These are phyloP conservation scores for Acanthamoeba culbertsoni DNA, from an alignment of 208 protist genomes.

Conservation along the genomic window DNA sequence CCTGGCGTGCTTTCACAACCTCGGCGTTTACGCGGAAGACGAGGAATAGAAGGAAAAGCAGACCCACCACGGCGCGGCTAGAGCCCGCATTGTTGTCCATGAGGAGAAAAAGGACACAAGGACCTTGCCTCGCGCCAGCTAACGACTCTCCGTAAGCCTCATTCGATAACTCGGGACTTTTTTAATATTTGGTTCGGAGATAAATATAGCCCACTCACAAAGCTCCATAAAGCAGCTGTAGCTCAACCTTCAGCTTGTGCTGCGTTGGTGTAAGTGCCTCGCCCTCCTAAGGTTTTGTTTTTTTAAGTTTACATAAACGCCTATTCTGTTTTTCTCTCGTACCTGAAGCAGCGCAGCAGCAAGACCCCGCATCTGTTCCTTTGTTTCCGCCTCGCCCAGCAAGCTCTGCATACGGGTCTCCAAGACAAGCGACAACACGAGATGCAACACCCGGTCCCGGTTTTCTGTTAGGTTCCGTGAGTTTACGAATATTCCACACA, in stretches of 20 bases:
- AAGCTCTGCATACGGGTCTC: neutral
- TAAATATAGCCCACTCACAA: neutral
- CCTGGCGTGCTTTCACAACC: neutral
- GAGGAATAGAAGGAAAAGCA: neutral
- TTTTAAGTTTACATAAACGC: neutral
- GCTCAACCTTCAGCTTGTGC: slow-evolving; percentile 6
- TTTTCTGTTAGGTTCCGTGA: too few relatives aligned
- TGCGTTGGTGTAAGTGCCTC: neutral
- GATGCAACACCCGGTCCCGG: neutral
- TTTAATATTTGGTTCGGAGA: too few relatives aligned
- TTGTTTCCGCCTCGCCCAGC: neutral
- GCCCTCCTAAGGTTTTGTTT: neutral
- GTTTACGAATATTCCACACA: neutral
- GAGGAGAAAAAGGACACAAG: neutral
- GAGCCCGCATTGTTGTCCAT: neutral
- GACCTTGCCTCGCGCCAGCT: too few relatives aligned
- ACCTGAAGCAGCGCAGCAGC: neutral
- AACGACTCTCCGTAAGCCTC: too few relatives aligned
- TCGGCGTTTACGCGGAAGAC: neutral
- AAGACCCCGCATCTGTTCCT: neutral
- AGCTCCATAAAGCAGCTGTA: slow-evolving; percentile 4
- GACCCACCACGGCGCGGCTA: too few relatives aligned
- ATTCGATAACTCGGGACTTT: too few relatives aligned
- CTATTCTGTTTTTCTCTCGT: neutral
- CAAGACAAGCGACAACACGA: neutral